Percentiles rank a stretch among this genome's conserved stretches.
These are phyloP conservation scores for Kondoa subrosea DNA, from an alignment of 768 basidiomycete species.

Conservation along the genomic window DNA sequence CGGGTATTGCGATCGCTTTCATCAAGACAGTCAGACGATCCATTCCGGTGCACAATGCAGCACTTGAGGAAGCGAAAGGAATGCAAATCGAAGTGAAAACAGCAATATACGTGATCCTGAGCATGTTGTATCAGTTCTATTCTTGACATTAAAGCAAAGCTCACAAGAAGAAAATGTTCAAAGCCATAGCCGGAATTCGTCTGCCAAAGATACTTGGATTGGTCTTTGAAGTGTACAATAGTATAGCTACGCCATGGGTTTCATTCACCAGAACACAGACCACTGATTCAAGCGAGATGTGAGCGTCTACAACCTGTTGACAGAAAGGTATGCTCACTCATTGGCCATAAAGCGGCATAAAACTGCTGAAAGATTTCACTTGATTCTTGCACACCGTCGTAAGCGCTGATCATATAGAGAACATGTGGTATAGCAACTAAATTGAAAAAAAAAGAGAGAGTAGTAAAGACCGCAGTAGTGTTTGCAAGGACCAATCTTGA, in stretches of 20 bases:
- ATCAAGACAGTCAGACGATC: too few species aligned
- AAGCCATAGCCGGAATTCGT: neutral
- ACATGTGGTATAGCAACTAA: neutral
- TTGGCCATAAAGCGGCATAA: neutral
- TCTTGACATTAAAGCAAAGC: neutral
- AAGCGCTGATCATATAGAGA: neutral
- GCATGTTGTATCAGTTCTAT: neutral
- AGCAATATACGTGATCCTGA: neutral
- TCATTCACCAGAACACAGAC: neutral
- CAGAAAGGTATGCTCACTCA: neutral
- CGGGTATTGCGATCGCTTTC: too few species aligned
- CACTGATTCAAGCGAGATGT: neutral
- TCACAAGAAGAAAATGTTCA: neutral
- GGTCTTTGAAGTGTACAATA: neutral
- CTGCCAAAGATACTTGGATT: neutral
- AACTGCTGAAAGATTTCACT: neutral
- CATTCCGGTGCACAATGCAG: too few species aligned
- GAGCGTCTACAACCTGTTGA: neutral
- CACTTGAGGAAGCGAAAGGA: too few species aligned
- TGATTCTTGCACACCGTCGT: neutral
- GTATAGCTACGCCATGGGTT: neutral
- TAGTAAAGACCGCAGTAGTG: neutral
- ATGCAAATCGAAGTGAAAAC: neutral
- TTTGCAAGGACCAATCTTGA: neutral
- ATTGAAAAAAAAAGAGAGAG: neutral